Base-by-base conservation (phyloP, 2,329 filamentous ascomycete genomes). In the Alternaria gansuensis region DNA sequence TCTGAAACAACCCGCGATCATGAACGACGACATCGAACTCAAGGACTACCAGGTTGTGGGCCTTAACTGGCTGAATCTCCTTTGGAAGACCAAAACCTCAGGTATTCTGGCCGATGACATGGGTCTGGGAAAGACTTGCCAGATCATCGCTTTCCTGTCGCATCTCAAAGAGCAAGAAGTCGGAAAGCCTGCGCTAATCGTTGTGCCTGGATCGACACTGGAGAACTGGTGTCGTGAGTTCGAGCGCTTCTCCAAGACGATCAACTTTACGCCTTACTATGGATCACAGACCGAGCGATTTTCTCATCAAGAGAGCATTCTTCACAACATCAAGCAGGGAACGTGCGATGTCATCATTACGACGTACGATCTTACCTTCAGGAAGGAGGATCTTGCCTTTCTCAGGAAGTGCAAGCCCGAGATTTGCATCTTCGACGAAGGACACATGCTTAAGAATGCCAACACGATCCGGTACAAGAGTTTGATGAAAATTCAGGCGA, bases 161-260 rank as follows among this genome's bases (percentile, higher is more conserved):
- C 89, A 97, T 69, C 82, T 99, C 26, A 87, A 91, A 14, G 87
- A 93, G 71, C 86, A 86, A 29, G 87, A 80, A 63, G 83, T 80
- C 73, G 87, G 72, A 81, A 92, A 91, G 71, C 92, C 81, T 81
- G 87, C 97, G 74, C 80, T 99, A 34, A 86, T 99, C 36, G 88
- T 99, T 28, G 95, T 98, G 2, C 95, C 95, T 5, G 91, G 92
- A 0, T 97, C 94, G 0, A 97, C 94, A 0, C 85, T 97, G 9
- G 94, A 97, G 72, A 99, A 99, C 74, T 99, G 95, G 95, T 85
- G 96, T 50, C 87, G 88, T 50, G 95, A 99, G 75, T 97, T 99
- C 70, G 82, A 89, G 62, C 89, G 87, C 46, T 99, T 99, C 76
- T 94, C 93, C 5, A 92, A 92, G 0, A 82, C 82, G 0, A 78